Base-by-base conservation (phyloP, 2,329 filamentous ascomycete genomes). In the Penicillium psychrosexuale region DNA sequence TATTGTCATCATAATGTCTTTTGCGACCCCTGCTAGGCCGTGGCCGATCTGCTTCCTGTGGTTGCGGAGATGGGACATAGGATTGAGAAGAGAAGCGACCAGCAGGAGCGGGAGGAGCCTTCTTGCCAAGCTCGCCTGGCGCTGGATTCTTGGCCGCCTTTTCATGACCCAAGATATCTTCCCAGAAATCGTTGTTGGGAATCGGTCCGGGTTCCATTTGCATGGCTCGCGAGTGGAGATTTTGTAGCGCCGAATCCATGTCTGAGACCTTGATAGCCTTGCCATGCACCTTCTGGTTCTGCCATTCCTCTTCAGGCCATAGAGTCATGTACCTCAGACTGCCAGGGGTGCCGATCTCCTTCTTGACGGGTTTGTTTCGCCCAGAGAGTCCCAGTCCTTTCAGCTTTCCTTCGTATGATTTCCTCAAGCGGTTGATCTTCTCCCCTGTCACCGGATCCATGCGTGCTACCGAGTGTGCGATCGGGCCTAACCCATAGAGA, bases 341-440 rank as follows among this genome's bases (percentile, higher is more conserved):
- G 49, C 71, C 75, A 61, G 70, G 62, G 38, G 70, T 65, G 46
- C 70, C 65, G 42, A 72, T 67, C 42, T 78, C 75, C 30, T 73
- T 71, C 58, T 78, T 79, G 33, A 75, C 71, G 0, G 77, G 69
- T 53, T 79, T 78, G 56, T 80, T 80, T 50, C 76, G 75, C 22
- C 78, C 78, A 28, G 78, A 71, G 34, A 80, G 64, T 9, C 72
- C 72, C 42, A 80, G 64, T 2, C 68, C 72, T 62, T 80, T 80
- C 62, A 80, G 66, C 61, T 80, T 78, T 39, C 78, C 78, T 64
- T 80, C 78, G 58, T 80, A 80, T 4, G 78, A 80, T 60, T 80
- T 80, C 56, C 84, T 77, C 39, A 87, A 75, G 66, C 83, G 82
- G 71, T 86, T 86, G 58, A 80, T 79, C 73, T 87, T 87, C 66